Conservation (phyloP, 1,284 basidiomycete species). For the Melampsora larici-populina region DNA sequence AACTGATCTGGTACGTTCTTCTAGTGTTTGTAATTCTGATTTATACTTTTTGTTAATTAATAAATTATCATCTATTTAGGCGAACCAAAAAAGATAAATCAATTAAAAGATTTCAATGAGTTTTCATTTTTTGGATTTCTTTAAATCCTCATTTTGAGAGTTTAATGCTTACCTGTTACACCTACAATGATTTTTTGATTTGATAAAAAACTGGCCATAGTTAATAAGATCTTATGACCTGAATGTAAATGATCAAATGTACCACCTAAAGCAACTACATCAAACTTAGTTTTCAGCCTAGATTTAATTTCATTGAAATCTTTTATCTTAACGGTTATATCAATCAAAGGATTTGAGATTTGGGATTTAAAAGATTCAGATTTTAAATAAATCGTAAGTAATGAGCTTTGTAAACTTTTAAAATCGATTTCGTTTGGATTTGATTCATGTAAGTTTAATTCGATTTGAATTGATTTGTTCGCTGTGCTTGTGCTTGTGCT, state of each 20-base stretch:
- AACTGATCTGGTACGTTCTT: slow-evolving; percentile 65
- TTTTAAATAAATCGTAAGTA: background rate
- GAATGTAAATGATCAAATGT: slow-evolving; percentile 98
- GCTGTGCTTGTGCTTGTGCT: too few relatives aligned
- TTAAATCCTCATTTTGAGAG: background rate
- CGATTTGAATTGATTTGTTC: background rate
- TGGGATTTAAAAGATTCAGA: background rate
- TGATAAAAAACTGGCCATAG: slow-evolving; percentile 81
- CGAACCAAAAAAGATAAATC: background rate
- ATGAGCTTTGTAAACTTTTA: background rate
- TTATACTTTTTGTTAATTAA: slow-evolving; percentile 3
- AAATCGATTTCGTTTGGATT: background rate
- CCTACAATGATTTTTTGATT: slow-evolving; percentile 79
- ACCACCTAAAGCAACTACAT: slow-evolving; percentile 61
- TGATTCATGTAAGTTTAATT: background rate
- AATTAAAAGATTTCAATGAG: too few relatives aligned
- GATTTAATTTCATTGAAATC: background rate
- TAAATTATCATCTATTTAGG: background rate
- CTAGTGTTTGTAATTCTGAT: slow-evolving; percentile 47
- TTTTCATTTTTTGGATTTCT: too few relatives aligned
- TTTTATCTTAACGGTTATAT: background rate
- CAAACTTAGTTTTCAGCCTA: slow-evolving; percentile 1
- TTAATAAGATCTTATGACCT: slow-evolving; percentile 93
- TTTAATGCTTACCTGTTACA: slow-evolving; percentile 64
- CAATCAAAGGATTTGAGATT: background rate